Evolutionary conservation across 1,139 yeast species (phyloP).

Genomic region (Nematodospora anomalae): DNA sequence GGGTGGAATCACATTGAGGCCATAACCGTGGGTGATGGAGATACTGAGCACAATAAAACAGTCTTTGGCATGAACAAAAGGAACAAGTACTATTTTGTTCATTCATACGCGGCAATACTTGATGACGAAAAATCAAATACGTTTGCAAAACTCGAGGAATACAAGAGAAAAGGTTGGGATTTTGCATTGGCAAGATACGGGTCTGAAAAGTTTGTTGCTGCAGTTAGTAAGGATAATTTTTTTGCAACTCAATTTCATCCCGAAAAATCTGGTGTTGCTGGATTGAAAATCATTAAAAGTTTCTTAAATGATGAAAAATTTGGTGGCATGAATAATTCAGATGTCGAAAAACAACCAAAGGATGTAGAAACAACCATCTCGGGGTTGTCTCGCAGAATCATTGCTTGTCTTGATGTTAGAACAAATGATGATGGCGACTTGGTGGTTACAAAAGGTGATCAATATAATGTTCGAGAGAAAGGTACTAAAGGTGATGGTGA

Average conservation of each 20-base stretch:
- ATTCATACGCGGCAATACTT: slow-evolving; percentile 80
- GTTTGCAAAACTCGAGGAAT: slow-evolving; percentile 29
- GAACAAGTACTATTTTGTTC: slow-evolving; percentile 88
- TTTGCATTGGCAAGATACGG: slow-evolving; percentile 76
- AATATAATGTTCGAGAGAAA: slow-evolving; percentile 90
- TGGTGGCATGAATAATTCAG: slow-evolving; percentile 20
- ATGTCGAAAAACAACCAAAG: slow-evolving; percentile 20
- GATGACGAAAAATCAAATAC: slow-evolving; percentile 29
- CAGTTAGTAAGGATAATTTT: slow-evolving; percentile 69
- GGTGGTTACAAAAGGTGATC: slow-evolving; percentile 97
- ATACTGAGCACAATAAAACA: slow-evolving; percentile 22
- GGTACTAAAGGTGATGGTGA: slow-evolving; percentile 41
- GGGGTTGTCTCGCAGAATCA: slow-evolving; percentile 84
- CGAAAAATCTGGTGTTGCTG: slow-evolving; percentile 92
- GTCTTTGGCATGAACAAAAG: slow-evolving; percentile 64
- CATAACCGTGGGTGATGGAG: slow-evolving; percentile 19
- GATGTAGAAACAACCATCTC: slow-evolving; percentile 49
- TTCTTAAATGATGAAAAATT: slow-evolving; percentile 58
- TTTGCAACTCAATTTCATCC: slow-evolving; percentile 98
- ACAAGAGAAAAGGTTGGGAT: slow-evolving; percentile 65
- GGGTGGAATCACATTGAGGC: slow-evolving; percentile 74
- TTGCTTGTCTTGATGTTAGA: slow-evolving; percentile 96
- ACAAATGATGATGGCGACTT: slow-evolving; percentile 91
- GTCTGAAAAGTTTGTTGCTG: slow-evolving; percentile 80
- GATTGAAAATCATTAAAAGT: slow-evolving; percentile 69